Evolutionary conservation across 768 basidiomycete species (phyloP).

Genomic region (Lyophyllum atratum): DNA sequence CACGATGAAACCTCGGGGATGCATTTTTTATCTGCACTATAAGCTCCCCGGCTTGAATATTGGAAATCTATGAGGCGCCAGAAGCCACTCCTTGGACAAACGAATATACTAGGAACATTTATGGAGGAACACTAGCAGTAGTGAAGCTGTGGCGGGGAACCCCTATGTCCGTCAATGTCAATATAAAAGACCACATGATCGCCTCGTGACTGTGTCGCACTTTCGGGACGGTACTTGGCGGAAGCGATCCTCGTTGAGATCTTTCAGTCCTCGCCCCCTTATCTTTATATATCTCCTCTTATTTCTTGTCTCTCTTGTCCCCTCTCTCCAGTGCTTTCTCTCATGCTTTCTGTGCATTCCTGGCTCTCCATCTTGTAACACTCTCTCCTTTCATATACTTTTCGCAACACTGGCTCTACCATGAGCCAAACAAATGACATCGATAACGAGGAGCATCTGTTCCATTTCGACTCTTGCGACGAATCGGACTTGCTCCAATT

Average conservation of each 20-base stretch:
- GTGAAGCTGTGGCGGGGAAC: background rate
- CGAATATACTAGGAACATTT: background rate
- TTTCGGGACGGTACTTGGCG: conserved; percentile 22
- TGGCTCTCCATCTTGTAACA: conserved; percentile 5
- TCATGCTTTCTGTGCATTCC: conserved; percentile 11
- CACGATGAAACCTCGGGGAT: background rate
- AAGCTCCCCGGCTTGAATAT: too few species aligned
- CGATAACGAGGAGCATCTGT: conserved; percentile 57
- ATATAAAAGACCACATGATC: conserved; percentile 6
- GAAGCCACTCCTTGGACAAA: too few species aligned
- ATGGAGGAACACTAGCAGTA: background rate
- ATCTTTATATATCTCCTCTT: conserved; percentile 5
- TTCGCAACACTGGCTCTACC: conserved; percentile 12
- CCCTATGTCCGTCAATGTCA: background rate
- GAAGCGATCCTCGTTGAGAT: conserved; percentile 33
- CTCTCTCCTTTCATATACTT: background rate
- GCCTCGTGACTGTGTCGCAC: conserved; percentile 16
- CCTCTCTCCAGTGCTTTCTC: conserved; percentile 20
- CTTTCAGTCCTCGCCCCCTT: conserved; percentile 25
- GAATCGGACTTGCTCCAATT: conserved; percentile 12
- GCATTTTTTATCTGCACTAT: too few species aligned
- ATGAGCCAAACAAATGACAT: conserved; percentile 42
- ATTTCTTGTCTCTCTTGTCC: conserved; percentile 8
- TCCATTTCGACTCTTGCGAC: conserved; percentile 53
- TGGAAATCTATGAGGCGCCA: too few species aligned